Evolutionary conservation across 2,329 filamentous ascomycete genomes (phyloP).

Genomic region (Fonsecaea multimorphosa): DNA sequence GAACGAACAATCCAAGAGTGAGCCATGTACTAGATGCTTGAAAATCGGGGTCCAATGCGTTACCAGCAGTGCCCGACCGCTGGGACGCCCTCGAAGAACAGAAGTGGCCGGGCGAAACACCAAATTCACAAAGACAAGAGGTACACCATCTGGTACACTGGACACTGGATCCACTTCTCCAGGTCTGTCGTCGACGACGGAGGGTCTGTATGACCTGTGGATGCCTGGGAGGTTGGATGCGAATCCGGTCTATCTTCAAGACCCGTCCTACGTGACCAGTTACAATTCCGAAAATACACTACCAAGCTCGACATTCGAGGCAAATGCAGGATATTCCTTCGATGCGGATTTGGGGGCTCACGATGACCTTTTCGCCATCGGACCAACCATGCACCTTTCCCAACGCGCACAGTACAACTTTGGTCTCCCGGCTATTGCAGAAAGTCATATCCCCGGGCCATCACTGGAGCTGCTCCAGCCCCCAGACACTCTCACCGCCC

Average conservation of each 20-base stretch:
- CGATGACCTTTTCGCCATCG: not conserved
- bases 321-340: not conserved
- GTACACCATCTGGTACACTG: not conserved
- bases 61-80: conserved; percentile 13
- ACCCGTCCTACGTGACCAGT: not conserved
- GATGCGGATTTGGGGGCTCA: not conserved
- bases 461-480: not conserved
- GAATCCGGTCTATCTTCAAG: not conserved
- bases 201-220: not conserved
- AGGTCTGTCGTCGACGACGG: not conserved
- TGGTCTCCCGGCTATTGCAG: too few relatives aligned
- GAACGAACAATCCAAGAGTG: conserved; percentile 1
- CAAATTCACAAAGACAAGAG: conserved; percentile 7
- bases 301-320: not conserved
- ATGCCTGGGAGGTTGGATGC: not conserved
- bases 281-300: not conserved
- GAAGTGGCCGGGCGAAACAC: not conserved
- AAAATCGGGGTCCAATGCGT: conserved; percentile 14
- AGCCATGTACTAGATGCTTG: conserved; percentile 19
- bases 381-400: not conserved
- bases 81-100: conserved; percentile 19
- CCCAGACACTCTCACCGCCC: conserved; percentile 9
- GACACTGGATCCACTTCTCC: not conserved
- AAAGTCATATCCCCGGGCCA: not conserved
- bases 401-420: not conserved